phyloP scores from a whole-genome alignment of 306 rosid genomes.

The Acacia crassicarpa region DNA sequence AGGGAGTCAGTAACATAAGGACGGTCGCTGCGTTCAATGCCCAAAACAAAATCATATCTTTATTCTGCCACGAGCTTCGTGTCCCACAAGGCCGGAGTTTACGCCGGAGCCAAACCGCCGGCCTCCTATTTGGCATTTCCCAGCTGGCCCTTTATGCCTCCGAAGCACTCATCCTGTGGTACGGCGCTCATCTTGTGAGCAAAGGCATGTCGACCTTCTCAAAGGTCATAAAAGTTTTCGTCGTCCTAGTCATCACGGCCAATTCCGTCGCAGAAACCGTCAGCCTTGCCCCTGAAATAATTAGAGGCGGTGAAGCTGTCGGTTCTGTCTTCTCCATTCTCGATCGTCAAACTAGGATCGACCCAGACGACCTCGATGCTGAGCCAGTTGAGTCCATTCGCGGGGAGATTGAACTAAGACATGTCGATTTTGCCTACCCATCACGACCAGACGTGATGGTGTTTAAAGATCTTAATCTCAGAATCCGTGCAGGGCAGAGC shows the following conservation, averaged over 20 bases:
- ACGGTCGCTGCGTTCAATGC: constrained; percentile 99
- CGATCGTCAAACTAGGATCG: constrained; percentile 76
- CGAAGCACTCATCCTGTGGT: constrained; percentile 92
- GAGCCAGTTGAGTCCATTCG: constrained; percentile 75
- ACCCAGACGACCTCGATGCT: constrained; percentile 87
- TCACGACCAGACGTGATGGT: constrained; percentile 91
- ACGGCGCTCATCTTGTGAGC: constrained; percentile 88
- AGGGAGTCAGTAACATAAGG: constrained; percentile 96
- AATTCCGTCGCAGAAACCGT: constrained; percentile 99
- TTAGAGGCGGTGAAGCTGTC: constrained; percentile 91
- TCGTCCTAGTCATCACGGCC: constrained; percentile 88
- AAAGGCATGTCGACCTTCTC: constrained; percentile 85
- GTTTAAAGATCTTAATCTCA: constrained; percentile 73
- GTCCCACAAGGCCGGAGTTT: constrained; percentile 75
- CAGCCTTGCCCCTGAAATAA: constrained; percentile 97
- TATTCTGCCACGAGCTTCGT: constrained; percentile 75
- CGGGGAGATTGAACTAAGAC: constrained; percentile 92
- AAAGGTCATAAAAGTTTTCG: constrained; percentile 89
- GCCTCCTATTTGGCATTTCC: constrained; percentile 80
- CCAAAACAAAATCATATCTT: constrained; percentile 73
- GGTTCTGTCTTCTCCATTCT: constrained; percentile 93
- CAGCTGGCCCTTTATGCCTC: constrained; percentile 92
- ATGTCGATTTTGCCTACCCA: constrained; percentile 91
- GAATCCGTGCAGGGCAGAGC: constrained; percentile 91
- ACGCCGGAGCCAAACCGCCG: constrained; percentile 82